Base-by-base conservation (phyloP, 345 rosid genomes). In the Citrus reticulata region DNA sequence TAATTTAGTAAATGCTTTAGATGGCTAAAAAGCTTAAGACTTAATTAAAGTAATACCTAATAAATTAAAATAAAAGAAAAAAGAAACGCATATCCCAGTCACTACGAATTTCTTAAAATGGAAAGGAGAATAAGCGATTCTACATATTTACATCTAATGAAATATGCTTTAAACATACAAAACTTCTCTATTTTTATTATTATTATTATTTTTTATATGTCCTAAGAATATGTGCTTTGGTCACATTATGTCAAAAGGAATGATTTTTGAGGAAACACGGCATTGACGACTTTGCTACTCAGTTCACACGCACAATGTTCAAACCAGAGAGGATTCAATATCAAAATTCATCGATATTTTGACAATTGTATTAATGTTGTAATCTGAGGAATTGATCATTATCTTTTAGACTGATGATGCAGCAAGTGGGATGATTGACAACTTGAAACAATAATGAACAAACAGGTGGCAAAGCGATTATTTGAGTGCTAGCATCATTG, bases 191-290 rank as follows among this genome's bases (percentile, higher is more conserved):
- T 9, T 42, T 2, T 42, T 42, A 8, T 39, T 0, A 1, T 39
- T 37, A 37, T 37, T 37, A 37, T 40, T 40, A 39, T 8, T 11
- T 0, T 42, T 10, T 42, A 10, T 40, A 10, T 2, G 17, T 25
- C 75, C 70, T 11, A 30, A 25, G 85, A 81, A 80, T 3, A 74
- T 77, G 72, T 83, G 64, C 84, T 70, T 68, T 70, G 22, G 24
- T 16, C 25, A 9, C 30, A 9, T 24, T 40, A 9, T 68, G 49
- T 75, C 78, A 62, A 19, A 27, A 55, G 7, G 22, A 16, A 32
- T 14, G 25, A 7, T 11, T 19, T 57, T 77, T 63, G 62, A 80
- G 37, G 51, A 40, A 29, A 46, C 24, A 55, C 58, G 24, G 20
- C 19, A n/a, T 72, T 55, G 64, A 72, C 64, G 22, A 58, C n/a